These are phyloP conservation scores for Lodderomyces theae DNA, from an alignment of 1,139 yeast species.

Conservation along the genomic window DNA sequence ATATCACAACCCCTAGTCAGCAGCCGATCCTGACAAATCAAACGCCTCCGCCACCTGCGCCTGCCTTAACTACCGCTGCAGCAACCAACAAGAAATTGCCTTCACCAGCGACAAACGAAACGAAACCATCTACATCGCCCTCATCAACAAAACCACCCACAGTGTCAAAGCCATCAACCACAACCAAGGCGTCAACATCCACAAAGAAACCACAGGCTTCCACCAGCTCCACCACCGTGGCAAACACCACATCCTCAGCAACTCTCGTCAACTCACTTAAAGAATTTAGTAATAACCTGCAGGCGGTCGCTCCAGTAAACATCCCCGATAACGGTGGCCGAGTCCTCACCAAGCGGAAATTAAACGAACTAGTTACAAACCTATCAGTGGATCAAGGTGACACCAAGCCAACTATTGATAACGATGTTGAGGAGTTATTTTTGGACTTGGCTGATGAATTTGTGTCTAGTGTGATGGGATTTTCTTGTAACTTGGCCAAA, in stretches of 20 bases:
- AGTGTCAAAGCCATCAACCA: conserved; percentile 10
- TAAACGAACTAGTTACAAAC: conserved; percentile 78
- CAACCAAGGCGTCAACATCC: conserved; percentile 12
- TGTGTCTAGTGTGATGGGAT: conserved; percentile 82
- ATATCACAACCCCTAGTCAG: background rate
- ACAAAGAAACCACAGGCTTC: conserved; percentile 4
- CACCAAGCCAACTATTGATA: conserved; percentile 88
- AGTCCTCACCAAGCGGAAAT: conserved; percentile 82
- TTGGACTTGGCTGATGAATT: conserved; percentile 95
- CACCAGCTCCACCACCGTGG: background rate
- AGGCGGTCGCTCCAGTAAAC: conserved; percentile 21
- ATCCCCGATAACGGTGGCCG: conserved; percentile 62
- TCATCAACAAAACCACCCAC: conserved; percentile 6
- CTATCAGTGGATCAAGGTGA: conserved; percentile 85
- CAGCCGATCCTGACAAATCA: background rate
- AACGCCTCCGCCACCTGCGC: background rate
- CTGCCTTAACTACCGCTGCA: background rate
- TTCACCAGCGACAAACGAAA: background rate
- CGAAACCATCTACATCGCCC: background rate
- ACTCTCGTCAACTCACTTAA: conserved; percentile 3
- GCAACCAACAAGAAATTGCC: conserved; percentile 2
- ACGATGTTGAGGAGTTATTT: conserved; percentile 89
- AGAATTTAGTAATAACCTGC: conserved; percentile 8
- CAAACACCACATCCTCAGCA: conserved; percentile 5
- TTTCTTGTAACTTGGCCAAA: conserved; percentile 93